phyloP scores from a whole-genome alignment of 768 basidiomycete species.

The Pleurotus salmoneostramineus region DNA sequence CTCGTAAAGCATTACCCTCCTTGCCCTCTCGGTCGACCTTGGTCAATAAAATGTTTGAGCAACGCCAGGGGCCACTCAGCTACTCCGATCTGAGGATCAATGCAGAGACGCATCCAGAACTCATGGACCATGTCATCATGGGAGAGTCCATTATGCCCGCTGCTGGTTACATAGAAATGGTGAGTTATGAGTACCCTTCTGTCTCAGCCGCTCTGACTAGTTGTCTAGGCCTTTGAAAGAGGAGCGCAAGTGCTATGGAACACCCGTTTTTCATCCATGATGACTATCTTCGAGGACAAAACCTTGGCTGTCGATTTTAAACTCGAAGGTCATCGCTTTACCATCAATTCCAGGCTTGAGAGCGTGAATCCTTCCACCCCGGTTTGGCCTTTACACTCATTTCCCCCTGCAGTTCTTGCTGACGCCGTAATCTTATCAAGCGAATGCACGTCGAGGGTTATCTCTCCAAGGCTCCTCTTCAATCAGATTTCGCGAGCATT shows the following conservation, averaged over 20 bases:
- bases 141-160: conserved; percentile 38
- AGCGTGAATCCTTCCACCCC: background rate
- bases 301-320: background rate
- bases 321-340: background rate
- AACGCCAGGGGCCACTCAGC: background rate
- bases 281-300: background rate
- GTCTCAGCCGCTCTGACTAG: background rate
- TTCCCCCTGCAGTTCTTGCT: background rate
- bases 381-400: background rate
- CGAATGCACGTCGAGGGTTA: conserved; percentile 20
- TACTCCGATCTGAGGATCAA: conserved; percentile 1
- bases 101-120: conserved; percentile 24
- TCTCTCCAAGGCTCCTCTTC: conserved; percentile 7
- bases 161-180: conserved; percentile 32
- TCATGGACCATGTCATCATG: conserved; percentile 36
- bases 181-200: conserved; percentile 8
- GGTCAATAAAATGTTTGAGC: background rate
- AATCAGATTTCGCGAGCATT: background rate
- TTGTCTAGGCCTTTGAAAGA: background rate
- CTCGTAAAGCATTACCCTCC: background rate
- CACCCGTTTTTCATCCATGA: background rate
- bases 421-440: background rate
- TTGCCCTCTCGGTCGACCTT: background rate
- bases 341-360: background rate
- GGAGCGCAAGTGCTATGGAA: background rate